Base-by-base conservation (phyloP, 441 rosid genomes). In the Arabidopsis lyrata region DNA sequence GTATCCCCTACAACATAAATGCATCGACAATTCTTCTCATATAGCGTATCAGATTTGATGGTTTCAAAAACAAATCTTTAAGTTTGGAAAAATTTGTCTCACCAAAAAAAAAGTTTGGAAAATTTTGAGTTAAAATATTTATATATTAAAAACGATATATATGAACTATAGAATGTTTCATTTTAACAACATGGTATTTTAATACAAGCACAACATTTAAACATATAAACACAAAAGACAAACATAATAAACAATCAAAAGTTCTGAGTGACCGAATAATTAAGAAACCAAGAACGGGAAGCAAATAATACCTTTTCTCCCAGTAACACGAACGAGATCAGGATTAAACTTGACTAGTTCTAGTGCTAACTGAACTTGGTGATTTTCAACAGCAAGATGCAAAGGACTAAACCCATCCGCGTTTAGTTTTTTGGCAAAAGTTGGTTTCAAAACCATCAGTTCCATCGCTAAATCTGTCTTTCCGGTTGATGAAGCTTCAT, bases 401-500 rank as follows among this genome's bases (percentile, higher is more conserved):
- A 64, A 42, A 1, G 64, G 65, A 73, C 49, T 54, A 34, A 35
- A 15, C 12, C 63, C 63, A 16, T 47, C n/a, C 5, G 5, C 3
- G 49, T 54, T 64, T 35, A 73, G 24, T 4, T 63, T 73, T 7
- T 35, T 73, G 18, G 70, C 61, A n/a, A 73, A 73, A 42, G 64
- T 32, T 65, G 65, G 77, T 11, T 45, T 66, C 0, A 65, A 29
- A 22, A 57, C 11, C 66, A 56, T 73, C 13, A 65, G 58, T 56
- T 73, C 65, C 48, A 48, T 45, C 8, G 72, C 77, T 20, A 65
- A 14, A 10, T 65, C 49, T 11, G 27, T 34, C 22, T 65, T 63
- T 15, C 72, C 77, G 5, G 20, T 3, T 15, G 47, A 15, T 4
- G 71, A 41, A 14, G 64, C 71, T 54, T n/a, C 64, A 8, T 73